Percentiles rank a stretch among this genome's conserved stretches.
Evolutionary conservation across 176 grass and related monocot genomes (phyloP).

Genomic region (Poa pratensis): DNA sequence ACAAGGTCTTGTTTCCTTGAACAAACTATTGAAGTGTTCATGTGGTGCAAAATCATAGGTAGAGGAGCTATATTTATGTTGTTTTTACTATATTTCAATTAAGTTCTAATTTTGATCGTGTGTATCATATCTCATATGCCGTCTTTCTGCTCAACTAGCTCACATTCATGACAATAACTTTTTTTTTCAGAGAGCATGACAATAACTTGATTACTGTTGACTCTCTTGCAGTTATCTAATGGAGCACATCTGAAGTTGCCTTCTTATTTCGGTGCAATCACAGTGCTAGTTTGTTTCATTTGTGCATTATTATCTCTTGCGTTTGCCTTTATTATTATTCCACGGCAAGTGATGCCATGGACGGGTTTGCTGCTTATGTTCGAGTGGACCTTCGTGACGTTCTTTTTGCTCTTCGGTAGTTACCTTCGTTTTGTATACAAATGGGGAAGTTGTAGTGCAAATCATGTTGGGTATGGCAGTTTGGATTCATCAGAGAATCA

Average conservation of each 20-base stretch:
- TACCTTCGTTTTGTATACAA: constrained; percentile 69
- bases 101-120: neutral
- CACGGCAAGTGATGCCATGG: constrained; percentile 85
- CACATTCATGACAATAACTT: constrained; percentile 20
- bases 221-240: constrained; percentile 55
- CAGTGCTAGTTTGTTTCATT: constrained; percentile 59
- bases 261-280: constrained; percentile 62
- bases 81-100: constrained; percentile 32
- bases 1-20: neutral
- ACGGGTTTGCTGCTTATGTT: constrained; percentile 87
- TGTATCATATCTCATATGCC: constrained; percentile 13
- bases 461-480: constrained; percentile 49
- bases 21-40: constrained; percentile 16
- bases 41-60: constrained; percentile 10
- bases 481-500: constrained; percentile 61
- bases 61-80: constrained; percentile 14
- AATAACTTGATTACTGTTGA: constrained; percentile 24
- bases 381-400: constrained; percentile 70
- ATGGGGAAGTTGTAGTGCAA: constrained; percentile 68
- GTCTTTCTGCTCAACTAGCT: constrained; percentile 7
- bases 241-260: constrained; percentile 61
- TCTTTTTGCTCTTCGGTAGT: constrained; percentile 70
- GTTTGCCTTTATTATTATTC: constrained; percentile 72
- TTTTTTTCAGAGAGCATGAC: no score
- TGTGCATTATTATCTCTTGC: constrained; percentile 64